Conservation (phyloP, 2,329 filamentous ascomycete genomes). For the Calonectria pauciramosa region DNA sequence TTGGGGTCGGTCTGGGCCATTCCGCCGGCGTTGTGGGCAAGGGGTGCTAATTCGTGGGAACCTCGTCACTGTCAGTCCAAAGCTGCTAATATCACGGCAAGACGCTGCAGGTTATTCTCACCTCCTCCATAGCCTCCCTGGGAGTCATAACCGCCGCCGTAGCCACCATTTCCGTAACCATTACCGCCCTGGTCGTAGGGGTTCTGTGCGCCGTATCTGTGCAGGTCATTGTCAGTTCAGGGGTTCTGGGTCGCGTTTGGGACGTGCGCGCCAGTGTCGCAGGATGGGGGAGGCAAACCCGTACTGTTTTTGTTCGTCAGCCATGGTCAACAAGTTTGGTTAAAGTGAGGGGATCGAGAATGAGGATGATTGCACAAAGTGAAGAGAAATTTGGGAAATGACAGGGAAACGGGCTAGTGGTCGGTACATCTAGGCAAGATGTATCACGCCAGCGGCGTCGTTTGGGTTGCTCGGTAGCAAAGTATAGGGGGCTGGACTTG, state of each 20-base stretch:
- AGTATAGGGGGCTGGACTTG: background rate
- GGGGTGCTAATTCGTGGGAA: conserved; percentile 77
- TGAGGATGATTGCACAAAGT: background rate
- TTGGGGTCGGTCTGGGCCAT: conserved; percentile 73
- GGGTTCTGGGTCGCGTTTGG: conserved; percentile 13
- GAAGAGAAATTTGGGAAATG: background rate
- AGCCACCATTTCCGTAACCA: conserved; percentile 30
- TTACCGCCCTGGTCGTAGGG: conserved; percentile 70
- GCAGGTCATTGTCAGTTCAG: conserved; percentile 48
- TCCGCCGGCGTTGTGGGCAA: conserved; percentile 65
- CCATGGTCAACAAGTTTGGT: conserved; percentile 46
- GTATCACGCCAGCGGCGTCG: background rate
- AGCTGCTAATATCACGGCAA: background rate
- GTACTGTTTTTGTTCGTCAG: conserved; percentile 58
- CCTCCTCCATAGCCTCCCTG: conserved; percentile 48
- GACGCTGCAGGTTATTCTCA: conserved; percentile 33
- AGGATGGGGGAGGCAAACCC: conserved; percentile 60
- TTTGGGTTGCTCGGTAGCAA: background rate
- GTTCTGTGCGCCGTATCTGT: conserved; percentile 70
- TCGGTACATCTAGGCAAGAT: background rate
- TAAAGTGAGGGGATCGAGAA: conserved; percentile 5
- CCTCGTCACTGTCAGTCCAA: conserved; percentile 5
- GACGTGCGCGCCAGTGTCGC: conserved; percentile 20
- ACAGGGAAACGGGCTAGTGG: background rate
- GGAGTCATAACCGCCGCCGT: conserved; percentile 49